Evolutionary conservation across 192 early-diverging fungal genomes (phyloP), one percentile per base, ranked within the genome.

Genomic region (Helicostylum pulchrum): DNA sequence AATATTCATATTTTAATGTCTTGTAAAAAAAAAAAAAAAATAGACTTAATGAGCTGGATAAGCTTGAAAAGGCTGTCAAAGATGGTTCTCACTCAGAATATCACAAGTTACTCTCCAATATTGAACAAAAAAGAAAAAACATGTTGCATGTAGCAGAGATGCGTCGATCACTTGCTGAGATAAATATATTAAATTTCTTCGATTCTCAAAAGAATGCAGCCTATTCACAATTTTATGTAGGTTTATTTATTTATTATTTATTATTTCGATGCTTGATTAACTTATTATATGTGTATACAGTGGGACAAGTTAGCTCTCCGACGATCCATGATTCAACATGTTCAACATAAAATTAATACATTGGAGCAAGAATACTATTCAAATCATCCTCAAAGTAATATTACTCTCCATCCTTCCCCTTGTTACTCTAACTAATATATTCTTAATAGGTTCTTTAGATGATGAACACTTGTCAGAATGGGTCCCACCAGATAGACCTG

Each of bases 331-430:
- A 58, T 73, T 26, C 45, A 73, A 9, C 50, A 67, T 39, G 55
- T 73, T n/a, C 71, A 73, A 53, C 53, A 73, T 7, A 73, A 73
- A 48, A 64, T 73, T 54, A 67, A 63, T 53, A 53, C 48, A 53
- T 15, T 73, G 23, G 66, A 73, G 32, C 62, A 67, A 60, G 71
- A 73, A 43, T 73, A 73, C 36, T 64, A 60, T 44, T 49, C 71
- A 1, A 62, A 47, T 30, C 55, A 58, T 46, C 26, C 20, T 17
- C 68, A 70, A 48, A 56, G 68, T 64, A 70, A 63, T 26, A 2
- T 9, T 39, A 39, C 4, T 2, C 26, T 2, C 26, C 5, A 3
- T 9, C 32, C 15, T 49, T 9, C 32, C 30, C 32, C 15, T 49
- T 9, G n/a, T 62, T 32, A 15, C 7, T 42, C 15, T 26, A 39